A percentile compares a stretch with the other conserved stretches of the same genome.
phyloP scores from a whole-genome alignment of 768 basidiomycete genomes.

The Pulveroboletus sp. region DNA sequence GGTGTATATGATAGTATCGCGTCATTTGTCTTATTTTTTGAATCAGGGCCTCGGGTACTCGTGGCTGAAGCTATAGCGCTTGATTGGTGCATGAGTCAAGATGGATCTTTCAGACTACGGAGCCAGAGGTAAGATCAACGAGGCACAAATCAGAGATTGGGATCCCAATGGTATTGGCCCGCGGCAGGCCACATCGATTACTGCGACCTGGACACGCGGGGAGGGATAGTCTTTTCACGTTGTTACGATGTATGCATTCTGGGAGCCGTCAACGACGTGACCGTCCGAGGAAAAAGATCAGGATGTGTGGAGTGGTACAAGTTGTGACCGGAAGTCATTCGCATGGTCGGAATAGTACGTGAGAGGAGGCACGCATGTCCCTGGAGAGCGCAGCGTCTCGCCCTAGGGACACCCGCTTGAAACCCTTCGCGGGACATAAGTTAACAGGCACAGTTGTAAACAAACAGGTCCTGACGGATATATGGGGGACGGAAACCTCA shows the following conservation, averaged over 20 bases:
- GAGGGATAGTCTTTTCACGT: background rate
- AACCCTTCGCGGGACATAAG: slow-evolving; percentile 8
- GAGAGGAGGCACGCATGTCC: background rate
- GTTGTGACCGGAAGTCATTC: background rate
- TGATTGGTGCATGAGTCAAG: background rate
- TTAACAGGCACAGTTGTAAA: background rate
- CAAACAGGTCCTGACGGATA: background rate
- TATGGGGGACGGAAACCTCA: too few relatives aligned
- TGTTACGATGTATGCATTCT: background rate
- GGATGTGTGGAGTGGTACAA: background rate
- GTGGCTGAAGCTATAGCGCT: background rate
- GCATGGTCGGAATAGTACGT: background rate
- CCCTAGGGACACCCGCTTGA: background rate
- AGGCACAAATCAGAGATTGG: background rate
- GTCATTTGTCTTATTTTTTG: background rate
- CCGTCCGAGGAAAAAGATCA: background rate
- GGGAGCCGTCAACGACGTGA: background rate
- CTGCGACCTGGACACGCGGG: background rate
- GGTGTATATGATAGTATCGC: background rate
- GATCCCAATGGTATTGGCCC: background rate
- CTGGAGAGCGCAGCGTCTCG: background rate
- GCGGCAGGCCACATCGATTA: background rate
- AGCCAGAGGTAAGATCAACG: background rate
- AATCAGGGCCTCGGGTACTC: background rate
- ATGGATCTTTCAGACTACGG: background rate